These are phyloP conservation scores for Gossypium australe DNA, from an alignment of 345 rosid genomes.

Conservation along the genomic window DNA sequence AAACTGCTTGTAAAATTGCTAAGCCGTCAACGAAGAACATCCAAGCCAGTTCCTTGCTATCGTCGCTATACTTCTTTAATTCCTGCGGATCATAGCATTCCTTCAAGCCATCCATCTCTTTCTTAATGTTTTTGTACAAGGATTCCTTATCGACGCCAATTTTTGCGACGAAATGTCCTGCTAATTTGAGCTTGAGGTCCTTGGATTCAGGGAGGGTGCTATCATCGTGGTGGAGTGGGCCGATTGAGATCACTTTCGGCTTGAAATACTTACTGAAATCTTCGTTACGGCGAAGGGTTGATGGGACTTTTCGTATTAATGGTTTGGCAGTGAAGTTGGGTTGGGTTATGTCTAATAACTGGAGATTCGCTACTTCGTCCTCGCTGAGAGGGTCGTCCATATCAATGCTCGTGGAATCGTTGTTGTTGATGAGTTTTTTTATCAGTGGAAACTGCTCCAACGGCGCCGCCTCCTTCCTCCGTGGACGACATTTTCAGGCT, in stretches of 20 bases:
- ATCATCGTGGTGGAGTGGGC: conserved; percentile 19
- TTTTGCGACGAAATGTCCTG: not conserved
- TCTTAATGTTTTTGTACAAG: not conserved
- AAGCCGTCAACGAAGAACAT: not conserved
- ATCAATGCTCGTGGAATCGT: no score
- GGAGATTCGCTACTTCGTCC: no score
- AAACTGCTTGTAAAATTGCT: no score
- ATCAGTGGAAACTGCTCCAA: no score
- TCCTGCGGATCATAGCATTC: conserved; percentile 4
- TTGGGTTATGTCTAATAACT: no score
- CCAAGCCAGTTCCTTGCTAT: conserved; percentile 1
- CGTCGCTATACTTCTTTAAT: not conserved
- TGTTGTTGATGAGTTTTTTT: no score
- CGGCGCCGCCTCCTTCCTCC: no score
- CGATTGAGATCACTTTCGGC: conserved; percentile 19
- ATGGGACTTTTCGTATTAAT: conserved; percentile 13
- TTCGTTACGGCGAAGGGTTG: not conserved
- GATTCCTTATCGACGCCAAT: no score
- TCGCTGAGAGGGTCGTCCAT: no score
- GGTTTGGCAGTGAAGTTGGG: not conserved
- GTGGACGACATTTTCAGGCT: no score
- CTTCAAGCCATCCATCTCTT: not conserved
- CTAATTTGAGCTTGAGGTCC: conserved; percentile 5
- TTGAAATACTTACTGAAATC: not conserved
- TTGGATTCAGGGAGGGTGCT: not conserved